Percentiles rank a stretch among this genome's conserved stretches.
phyloP scores from a whole-genome alignment of 2,329 filamentous ascomycete genomes.

The Pseudopyricularia javanii region DNA sequence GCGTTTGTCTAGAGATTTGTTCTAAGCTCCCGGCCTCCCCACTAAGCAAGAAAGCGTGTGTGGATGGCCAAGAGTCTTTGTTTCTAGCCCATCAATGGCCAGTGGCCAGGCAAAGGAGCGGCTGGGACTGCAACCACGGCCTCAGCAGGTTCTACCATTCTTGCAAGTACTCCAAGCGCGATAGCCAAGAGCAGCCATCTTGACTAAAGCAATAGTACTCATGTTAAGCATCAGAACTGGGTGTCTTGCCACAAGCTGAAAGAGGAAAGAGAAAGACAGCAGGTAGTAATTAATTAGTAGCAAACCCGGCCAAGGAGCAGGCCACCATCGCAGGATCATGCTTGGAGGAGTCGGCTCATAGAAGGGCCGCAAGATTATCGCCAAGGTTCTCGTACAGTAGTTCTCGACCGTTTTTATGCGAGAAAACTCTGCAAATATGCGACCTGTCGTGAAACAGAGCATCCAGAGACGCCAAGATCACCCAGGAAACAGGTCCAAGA shows the following conservation, averaged over 20 bases:
- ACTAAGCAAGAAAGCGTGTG: too few species aligned
- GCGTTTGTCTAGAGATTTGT: too few species aligned
- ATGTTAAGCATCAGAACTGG: too few species aligned
- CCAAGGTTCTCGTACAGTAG: background rate
- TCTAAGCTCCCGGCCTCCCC: too few species aligned
- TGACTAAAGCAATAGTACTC: background rate
- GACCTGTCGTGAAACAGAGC: background rate
- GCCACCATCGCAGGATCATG: background rate
- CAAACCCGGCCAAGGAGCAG: too few species aligned
- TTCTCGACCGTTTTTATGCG: background rate
- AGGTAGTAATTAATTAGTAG: too few species aligned
- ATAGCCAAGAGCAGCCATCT: too few species aligned
- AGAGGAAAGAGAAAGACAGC: background rate
- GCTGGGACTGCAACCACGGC: too few species aligned
- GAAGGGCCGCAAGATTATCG: background rate
- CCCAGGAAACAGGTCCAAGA: background rate
- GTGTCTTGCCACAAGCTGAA: background rate
- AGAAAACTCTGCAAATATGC: background rate
- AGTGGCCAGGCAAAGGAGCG: too few species aligned
- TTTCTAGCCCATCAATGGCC: too few species aligned
- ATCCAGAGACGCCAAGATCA: background rate
- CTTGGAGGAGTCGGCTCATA: background rate
- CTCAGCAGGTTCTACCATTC: background rate
- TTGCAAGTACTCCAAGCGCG: too few species aligned
- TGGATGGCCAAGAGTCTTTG: too few species aligned